Evolutionary conservation across 2,329 filamentous ascomycete genomes (phyloP).

Genomic region (Fonsecaea monophora): DNA sequence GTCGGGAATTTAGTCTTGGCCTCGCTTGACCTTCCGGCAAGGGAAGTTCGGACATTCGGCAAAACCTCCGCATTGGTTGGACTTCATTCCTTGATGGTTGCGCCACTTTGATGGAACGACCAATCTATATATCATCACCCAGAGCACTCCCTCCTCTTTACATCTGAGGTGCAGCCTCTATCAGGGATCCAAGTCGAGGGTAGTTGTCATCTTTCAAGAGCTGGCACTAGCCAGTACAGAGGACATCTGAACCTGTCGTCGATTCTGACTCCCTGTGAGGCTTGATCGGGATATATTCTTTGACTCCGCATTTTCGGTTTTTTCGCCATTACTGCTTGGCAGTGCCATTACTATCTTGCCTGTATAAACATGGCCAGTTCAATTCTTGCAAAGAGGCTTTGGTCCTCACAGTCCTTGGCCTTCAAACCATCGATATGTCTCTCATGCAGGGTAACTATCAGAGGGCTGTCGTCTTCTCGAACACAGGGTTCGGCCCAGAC

Average conservation of each 20-base stretch:
- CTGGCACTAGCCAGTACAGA: neutral
- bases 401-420: slow-evolving; percentile 20
- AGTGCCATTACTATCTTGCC: neutral
- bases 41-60: slow-evolving; percentile 13
- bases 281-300: neutral
- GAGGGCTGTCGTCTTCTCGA: slow-evolving; percentile 27
- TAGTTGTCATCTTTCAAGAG: neutral
- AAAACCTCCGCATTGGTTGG: slow-evolving; percentile 34
- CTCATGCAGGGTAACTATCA: slow-evolving; percentile 26
- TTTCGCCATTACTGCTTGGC: neutral
- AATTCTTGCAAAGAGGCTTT: slow-evolving; percentile 26
- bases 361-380: slow-evolving; percentile 26
- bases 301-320: neutral
- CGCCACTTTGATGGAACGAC: slow-evolving; percentile 17
- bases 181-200: neutral
- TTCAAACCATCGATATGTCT: slow-evolving; percentile 31
- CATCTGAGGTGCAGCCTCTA: neutral
- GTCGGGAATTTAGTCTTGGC: slow-evolving; percentile 13
- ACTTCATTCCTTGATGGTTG: slow-evolving; percentile 33
- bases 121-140: slow-evolving; percentile 14
- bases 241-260: neutral
- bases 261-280: neutral
- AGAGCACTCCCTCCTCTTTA: neutral
- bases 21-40: slow-evolving; percentile 24
- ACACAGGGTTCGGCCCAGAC: slow-evolving; percentile 20